Percentiles rank a stretch among this genome's conserved stretches.
phyloP scores from a whole-genome alignment of 768 basidiomycete genomes.

The Serendipita sp. region DNA sequence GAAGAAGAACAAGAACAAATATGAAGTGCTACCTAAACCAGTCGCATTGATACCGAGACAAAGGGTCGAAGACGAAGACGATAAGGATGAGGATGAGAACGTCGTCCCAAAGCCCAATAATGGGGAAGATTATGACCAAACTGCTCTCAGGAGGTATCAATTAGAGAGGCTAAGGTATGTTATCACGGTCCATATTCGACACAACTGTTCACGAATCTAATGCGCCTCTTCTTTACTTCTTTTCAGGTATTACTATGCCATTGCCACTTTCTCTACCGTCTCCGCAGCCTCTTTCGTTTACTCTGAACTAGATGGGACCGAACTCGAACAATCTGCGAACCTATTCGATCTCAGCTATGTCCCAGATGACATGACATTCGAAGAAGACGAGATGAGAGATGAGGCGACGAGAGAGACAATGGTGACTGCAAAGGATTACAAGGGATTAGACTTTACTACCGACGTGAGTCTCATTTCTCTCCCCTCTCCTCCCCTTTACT shows the following conservation, averaged over 20 bases:
- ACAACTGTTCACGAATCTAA: background rate
- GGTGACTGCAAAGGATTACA: constrained; percentile 31
- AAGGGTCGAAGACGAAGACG: constrained; percentile 24
- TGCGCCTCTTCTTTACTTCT: no score
- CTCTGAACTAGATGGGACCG: constrained; percentile 80
- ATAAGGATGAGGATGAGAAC: constrained; percentile 47
- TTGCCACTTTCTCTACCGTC: constrained; percentile 72
- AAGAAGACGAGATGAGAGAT: constrained; percentile 54
- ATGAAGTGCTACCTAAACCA: background rate
- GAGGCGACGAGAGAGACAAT: constrained; percentile 57
- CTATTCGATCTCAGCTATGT: constrained; percentile 91
- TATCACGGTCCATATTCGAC: background rate
- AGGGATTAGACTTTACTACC: constrained; percentile 78
- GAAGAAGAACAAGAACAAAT: constrained; percentile 27
- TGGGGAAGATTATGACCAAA: constrained; percentile 73
- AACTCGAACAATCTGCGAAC: constrained; percentile 93
- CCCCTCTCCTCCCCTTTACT: background rate
- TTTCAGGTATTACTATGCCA: constrained; percentile 83
- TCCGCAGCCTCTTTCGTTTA: constrained; percentile 67
- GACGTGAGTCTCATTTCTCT: constrained; percentile 41
- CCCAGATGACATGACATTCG: constrained; percentile 77
- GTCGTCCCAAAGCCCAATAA: constrained; percentile 51
- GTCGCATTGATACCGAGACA: background rate
- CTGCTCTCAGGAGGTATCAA: constrained; percentile 80
- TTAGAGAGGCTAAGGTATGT: constrained; percentile 72